Base-by-base conservation (phyloP, 495 filamentous ascomycete species). In the Penicillium bialowiezense region DNA sequence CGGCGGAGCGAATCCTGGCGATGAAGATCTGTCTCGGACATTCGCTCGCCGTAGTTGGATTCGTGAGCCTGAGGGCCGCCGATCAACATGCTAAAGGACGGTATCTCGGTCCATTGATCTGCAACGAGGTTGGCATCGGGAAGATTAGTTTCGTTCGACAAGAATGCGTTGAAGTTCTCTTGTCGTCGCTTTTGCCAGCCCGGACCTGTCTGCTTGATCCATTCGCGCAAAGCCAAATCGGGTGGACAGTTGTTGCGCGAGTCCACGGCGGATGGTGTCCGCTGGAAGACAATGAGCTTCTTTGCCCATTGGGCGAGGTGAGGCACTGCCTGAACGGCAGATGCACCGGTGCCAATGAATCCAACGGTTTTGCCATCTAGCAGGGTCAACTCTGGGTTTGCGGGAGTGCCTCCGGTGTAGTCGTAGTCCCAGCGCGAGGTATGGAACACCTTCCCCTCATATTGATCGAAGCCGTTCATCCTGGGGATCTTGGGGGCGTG, bases 241-340 rank as follows among this genome's bases (percentile, higher is more conserved):
- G 33, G 44, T 14, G n/a, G 7, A 13, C 17, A 9, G 23, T 0
- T 64, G 58, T 66, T 65, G 17, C 79, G 79, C 26, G 18, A 14
- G 43, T 70, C 72, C 3, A 85, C 75, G 0, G 71, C 47, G 0
- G 81, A 70, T 17, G 81, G 78, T 1, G 76, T 78, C 0, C 77
- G 65, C 46, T 80, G 75, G 44, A 77, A 70, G 1, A 80, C 73
- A n/a, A 64, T 68, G 9, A 78, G 55, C 17, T 67, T 42, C 7
- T 49, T 59, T 0, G 58, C 64, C 40, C 62, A 62, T 31, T 55
- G 52, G 1, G 70, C 74, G 10, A 69, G 58, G 1, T 61, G 44
- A n/a, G 65, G 65, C 1, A 69, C 54, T 3, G 65, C 55, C 48
- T 81, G 76, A 1, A 80, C 56, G 2, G 68, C 69, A 4, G 70